Conservation (phyloP, 768 basidiomycete species). For the Agaricus sinodeliciosus region DNA sequence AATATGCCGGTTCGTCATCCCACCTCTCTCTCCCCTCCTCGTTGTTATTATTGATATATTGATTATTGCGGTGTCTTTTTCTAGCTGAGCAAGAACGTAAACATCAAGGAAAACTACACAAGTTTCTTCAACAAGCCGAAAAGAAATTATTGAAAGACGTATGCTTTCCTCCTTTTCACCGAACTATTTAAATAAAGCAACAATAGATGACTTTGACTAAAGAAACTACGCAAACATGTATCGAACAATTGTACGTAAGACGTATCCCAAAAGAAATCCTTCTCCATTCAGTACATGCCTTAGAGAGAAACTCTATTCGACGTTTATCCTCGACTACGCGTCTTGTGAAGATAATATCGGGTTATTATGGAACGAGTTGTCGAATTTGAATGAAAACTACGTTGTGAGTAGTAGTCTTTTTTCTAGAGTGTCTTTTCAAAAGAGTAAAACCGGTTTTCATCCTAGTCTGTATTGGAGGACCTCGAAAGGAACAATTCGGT, state of each 20-base stretch:
- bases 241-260: conserved; percentile 7
- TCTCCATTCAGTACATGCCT: too few species aligned
- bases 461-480: not conserved
- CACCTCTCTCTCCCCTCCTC: too few species aligned
- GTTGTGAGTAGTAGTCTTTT: too few species aligned
- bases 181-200: too few species aligned
- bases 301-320: not conserved
- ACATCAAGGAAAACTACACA: not conserved
- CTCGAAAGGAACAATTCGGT: not conserved
- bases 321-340: conserved; percentile 5
- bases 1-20: not conserved
- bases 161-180: too few species aligned
- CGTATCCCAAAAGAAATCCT: too few species aligned
- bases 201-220: not conserved
- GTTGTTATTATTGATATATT: not conserved
- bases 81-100: conserved; percentile 2
- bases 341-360: conserved; percentile 1
- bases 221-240: not conserved
- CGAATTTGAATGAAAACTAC: not conserved
- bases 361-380: conserved; percentile 1
- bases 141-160: conserved; percentile 5
- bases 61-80: not conserved
- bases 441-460: too few species aligned
- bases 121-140: conserved; percentile 4
- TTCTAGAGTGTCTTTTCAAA: too few species aligned